Base-by-base conservation (phyloP, 768 basidiomycete species). In the Omphalotus guepiniiformis region DNA sequence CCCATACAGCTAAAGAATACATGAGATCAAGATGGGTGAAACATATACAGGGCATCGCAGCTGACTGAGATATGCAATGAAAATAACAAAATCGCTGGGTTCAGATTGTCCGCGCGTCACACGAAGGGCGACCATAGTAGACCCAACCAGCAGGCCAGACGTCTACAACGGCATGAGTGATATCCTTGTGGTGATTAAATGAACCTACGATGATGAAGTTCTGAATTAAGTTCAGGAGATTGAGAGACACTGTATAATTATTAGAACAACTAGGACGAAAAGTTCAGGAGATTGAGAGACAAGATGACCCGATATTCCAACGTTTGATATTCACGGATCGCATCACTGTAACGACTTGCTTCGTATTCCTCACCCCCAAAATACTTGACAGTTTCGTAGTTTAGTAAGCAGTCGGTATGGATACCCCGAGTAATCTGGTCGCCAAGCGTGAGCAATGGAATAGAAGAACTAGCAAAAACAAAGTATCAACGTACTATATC, bases 331-430 rank as follows among this genome's bases (percentile, higher is more conserved):
- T 83, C 74, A 13, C 71, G 62, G 51, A 94, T 75, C 2, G 91
- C 88, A 12, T 83, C 75, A 9, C 69, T 62, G 58, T 91, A 93
- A 25, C 92, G 75, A 35, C 73, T 71, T 15, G 75, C 76, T 59
- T 94, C 92, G 55, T 91, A 80, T 19, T 78, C 74, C 63, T 95
- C 92, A 13, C 89, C 86, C n/a, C 81, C 82, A 60, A 93, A 93
- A 61, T 90, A 90, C 63, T 90, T 93, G 56, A 92, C 85, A 4
- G 89, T 91, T 63, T 88, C 86, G 51, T 88, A 88, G 59, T 88
- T 88, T 42, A 89, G 74, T 23, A 91, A 65, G 55, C 81, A 82
- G 57, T 93, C 90, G 4, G 87, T 84, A 54, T 89, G 85, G 43
- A 93, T 93, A 7, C 85, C 88, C 30, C 91, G 79, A 19, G 84